These are phyloP conservation scores for Citrus sp. DNA, from an alignment of 345 rosid genomes.

Conservation along the genomic window DNA sequence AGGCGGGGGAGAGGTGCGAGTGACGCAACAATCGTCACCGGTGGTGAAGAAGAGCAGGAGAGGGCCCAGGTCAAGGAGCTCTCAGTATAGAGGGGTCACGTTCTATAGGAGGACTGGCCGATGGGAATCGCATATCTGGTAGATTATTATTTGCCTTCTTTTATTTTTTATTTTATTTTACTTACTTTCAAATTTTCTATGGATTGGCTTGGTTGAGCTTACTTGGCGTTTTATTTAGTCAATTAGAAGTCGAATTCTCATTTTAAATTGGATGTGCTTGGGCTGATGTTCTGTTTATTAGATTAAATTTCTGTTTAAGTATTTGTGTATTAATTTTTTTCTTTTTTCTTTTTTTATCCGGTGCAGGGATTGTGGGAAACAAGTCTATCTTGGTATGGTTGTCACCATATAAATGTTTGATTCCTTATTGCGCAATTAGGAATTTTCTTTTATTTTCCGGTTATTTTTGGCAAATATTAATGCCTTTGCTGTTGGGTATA, in stretches of 20 bases:
- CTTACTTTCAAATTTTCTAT: background rate
- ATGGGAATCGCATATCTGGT: slow-evolving; percentile 99
- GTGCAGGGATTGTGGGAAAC: slow-evolving; percentile 96
- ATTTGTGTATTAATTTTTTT: slow-evolving; percentile 3
- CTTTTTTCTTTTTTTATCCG: background rate
- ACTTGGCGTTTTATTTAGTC: background rate
- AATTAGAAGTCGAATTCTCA: background rate
- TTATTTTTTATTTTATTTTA: background rate
- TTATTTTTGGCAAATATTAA: slow-evolving; percentile 3
- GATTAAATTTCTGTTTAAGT: background rate
- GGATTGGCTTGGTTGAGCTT: background rate
- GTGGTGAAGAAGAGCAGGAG: slow-evolving; percentile 80
- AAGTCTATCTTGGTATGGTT: slow-evolving; percentile 85
- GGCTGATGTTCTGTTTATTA: background rate
- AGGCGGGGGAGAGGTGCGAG: slow-evolving; percentile 36
- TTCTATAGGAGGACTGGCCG: slow-evolving; percentile 92
- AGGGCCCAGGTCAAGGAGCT: slow-evolving; percentile 97
- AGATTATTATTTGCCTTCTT: background rate
- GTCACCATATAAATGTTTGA: slow-evolving; percentile 1
- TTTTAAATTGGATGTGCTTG: background rate
- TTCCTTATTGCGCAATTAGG: background rate
- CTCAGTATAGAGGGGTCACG: slow-evolving; percentile 94
- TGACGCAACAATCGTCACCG: slow-evolving; percentile 38
- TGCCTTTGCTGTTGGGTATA: slow-evolving; percentile 15
- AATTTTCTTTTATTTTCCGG: background rate